Evolutionary conservation across 1,139 yeast species (phyloP).

Genomic region (Diutina siamensis): DNA sequence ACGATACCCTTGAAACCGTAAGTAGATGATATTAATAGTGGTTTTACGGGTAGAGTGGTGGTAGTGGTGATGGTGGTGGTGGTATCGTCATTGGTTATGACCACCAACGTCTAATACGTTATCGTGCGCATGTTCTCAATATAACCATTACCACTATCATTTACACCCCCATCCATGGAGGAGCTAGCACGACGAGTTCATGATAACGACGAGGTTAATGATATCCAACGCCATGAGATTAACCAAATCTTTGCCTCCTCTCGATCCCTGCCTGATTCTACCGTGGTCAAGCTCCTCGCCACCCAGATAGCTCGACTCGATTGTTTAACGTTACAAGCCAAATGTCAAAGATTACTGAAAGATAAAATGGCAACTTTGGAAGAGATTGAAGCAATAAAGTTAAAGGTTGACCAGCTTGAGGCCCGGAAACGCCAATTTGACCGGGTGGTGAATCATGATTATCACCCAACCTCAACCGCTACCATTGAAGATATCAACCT

Average conservation of each 20-base stretch:
- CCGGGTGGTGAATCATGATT: not conserved
- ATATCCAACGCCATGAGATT: not conserved
- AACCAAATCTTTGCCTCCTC: not conserved
- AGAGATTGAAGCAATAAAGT: not conserved
- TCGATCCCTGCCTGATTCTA: not conserved
- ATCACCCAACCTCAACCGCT: not conserved
- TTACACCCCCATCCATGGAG: not conserved
- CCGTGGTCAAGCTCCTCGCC: not conserved
- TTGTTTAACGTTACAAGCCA: not conserved
- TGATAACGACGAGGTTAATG: not conserved
- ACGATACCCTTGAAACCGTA: too few relatives aligned
- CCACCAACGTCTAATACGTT: not conserved
- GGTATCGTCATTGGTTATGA: not conserved
- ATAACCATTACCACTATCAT: not conserved
- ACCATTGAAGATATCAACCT: not conserved
- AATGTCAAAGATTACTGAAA: not conserved
- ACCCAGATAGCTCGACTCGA: constrained; percentile 1
- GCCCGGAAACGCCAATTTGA: not conserved
- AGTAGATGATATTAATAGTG: too few relatives aligned
- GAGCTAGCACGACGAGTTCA: constrained; percentile 1
- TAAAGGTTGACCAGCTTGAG: not conserved
- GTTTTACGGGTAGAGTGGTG: too few relatives aligned
- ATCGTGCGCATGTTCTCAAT: not conserved
- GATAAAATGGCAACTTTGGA: not conserved
- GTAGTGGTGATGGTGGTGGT: too few relatives aligned